phyloP scores from a whole-genome alignment of 768 basidiomycete genomes.

The Leucocoprinus leucothites region DNA sequence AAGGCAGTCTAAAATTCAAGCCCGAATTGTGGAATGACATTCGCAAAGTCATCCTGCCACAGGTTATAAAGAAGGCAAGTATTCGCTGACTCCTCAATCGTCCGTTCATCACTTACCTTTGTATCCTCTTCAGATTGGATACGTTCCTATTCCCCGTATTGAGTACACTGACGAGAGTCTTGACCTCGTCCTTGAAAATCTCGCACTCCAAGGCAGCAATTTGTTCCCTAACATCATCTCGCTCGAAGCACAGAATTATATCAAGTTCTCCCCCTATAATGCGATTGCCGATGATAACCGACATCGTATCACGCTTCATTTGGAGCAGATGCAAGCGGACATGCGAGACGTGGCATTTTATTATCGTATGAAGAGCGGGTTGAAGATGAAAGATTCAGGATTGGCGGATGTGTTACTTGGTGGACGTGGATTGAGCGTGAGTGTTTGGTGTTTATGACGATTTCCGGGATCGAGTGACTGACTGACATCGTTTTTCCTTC shows the following conservation, averaged over 20 bases:
- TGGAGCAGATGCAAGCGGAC: conserved; percentile 89
- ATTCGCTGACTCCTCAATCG: background rate
- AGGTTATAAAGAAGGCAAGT: conserved; percentile 68
- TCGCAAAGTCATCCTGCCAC: conserved; percentile 76
- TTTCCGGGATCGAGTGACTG: no score
- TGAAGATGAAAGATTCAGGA: conserved; percentile 80
- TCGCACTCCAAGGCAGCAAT: conserved; percentile 84
- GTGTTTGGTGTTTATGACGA: no score
- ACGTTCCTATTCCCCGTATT: conserved; percentile 87
- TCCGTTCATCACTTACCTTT: background rate
- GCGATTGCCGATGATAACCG: conserved; percentile 52
- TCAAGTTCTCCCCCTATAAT: conserved; percentile 82
- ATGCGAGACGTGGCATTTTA: conserved; percentile 93
- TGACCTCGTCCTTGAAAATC: conserved; percentile 92
- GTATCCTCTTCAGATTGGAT: conserved; percentile 48
- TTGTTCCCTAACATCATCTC: conserved; percentile 80
- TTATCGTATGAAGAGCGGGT: conserved; percentile 85
- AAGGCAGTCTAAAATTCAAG: conserved; percentile 88
- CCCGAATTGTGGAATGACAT: conserved; percentile 87
- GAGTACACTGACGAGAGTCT: conserved; percentile 88
- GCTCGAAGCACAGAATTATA: conserved; percentile 74
- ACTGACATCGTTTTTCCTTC: no score
- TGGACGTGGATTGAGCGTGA: conserved; percentile 73
- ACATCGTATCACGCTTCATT: conserved; percentile 72
- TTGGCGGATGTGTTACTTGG: conserved; percentile 86